These are phyloP conservation scores for Phaeolepiota aurea DNA, from an alignment of 768 basidiomycete genomes.

Conservation along the genomic window DNA sequence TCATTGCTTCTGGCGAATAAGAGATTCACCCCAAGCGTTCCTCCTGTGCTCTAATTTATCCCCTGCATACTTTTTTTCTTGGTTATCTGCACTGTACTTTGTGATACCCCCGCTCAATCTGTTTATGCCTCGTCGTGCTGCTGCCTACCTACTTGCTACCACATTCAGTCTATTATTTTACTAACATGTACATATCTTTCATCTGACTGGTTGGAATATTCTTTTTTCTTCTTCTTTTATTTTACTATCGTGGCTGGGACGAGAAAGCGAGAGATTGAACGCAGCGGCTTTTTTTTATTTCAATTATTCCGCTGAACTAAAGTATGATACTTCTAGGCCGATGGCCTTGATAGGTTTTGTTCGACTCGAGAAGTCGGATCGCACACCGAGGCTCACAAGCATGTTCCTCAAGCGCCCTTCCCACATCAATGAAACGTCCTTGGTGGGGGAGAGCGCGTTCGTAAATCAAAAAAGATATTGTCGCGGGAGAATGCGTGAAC, in stretches of 20 bases:
- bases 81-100: background rate
- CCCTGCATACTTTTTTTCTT: constrained; percentile 2
- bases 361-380: constrained; percentile 83
- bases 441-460: no score
- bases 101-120: background rate
- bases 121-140: background rate
- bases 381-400: constrained; percentile 82
- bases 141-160: no score
- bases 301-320: constrained; percentile 43
- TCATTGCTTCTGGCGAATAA: constrained; percentile 2
- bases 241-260: background rate
- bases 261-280: background rate
- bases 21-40: background rate
- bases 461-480: no score
- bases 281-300: background rate
- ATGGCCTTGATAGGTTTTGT: constrained; percentile 84
- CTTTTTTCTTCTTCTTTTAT: background rate
- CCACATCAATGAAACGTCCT: constrained; percentile 92
- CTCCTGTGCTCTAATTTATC: constrained; percentile 8
- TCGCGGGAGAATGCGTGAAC: background rate
- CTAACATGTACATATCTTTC: no score
- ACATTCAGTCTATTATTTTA: no score
- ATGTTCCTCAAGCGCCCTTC: constrained; percentile 87
- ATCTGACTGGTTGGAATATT: no score
- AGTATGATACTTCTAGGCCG: constrained; percentile 91